Conservation (phyloP, 148 eudicot genomes). For the Amaranthus hypochondriacus region DNA sequence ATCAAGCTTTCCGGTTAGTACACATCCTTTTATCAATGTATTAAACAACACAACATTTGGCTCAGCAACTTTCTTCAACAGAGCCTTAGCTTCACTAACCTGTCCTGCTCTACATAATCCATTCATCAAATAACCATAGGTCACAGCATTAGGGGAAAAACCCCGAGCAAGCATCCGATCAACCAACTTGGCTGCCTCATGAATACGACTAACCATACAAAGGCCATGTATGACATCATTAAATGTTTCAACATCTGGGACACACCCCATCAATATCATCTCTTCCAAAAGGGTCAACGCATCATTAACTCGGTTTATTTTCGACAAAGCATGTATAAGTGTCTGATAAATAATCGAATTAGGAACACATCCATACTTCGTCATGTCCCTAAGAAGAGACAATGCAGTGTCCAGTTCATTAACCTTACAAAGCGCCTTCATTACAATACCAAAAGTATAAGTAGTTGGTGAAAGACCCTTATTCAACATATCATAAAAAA, state of each 20-base stretch:
- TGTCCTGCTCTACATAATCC: slow-evolving; percentile 59
- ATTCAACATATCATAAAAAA: slow-evolving; percentile 82
- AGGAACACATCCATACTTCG: slow-evolving; percentile 90
- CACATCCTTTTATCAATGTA: slow-evolving; percentile 80
- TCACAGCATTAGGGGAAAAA: slow-evolving; percentile 53
- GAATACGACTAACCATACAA: slow-evolving; percentile 56
- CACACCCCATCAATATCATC: slow-evolving; percentile 90
- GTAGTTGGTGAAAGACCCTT: slow-evolving; percentile 76
- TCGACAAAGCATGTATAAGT: slow-evolving; percentile 62
- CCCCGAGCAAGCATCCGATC: slow-evolving; percentile 82
- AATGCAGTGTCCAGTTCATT: slow-evolving; percentile 75
- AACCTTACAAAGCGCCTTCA: slow-evolving; percentile 70
- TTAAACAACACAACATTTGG: slow-evolving; percentile 64
- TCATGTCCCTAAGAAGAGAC: slow-evolving; percentile 86
- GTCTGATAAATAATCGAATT: slow-evolving; percentile 81
- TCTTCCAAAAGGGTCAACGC: slow-evolving; percentile 71
- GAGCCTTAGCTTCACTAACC: slow-evolving; percentile 69
- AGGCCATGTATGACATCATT: slow-evolving; percentile 77
- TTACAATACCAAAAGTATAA: slow-evolving; percentile 66
- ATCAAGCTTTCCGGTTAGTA: slow-evolving; percentile 50
- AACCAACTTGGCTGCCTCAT: slow-evolving; percentile 77
- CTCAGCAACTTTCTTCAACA: slow-evolving; percentile 63
- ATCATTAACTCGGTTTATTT: slow-evolving; percentile 61
- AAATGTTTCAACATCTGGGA: slow-evolving; percentile 82
- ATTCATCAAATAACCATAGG: slow-evolving; percentile 74